These are phyloP conservation scores for Cryptosporidium sp. DNA, from an alignment of 169 alveolate species.

Conservation along the genomic window DNA sequence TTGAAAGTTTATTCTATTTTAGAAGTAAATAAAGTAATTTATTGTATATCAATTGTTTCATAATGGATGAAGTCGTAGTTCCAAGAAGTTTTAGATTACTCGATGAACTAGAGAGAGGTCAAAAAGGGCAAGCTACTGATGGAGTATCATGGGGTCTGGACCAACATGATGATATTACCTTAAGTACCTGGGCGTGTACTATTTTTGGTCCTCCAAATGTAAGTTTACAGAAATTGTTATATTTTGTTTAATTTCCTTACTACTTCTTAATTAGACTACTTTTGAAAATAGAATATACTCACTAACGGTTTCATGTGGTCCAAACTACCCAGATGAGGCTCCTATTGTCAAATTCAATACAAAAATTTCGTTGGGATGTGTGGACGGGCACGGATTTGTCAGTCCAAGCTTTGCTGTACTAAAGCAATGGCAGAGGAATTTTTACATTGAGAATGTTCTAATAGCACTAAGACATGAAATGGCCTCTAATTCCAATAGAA, in stretches of 20 bases:
- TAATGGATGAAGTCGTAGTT: conserved; percentile 85
- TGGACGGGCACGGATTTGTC: conserved; percentile 90
- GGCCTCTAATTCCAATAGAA: conserved; percentile 89
- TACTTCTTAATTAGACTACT: conserved; percentile 85
- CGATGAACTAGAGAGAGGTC: conserved; percentile 97
- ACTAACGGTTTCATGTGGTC: conserved; percentile 92
- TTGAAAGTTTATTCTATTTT: neutral
- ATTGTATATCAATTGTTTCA: neutral
- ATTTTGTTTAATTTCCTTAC: conserved; percentile 5
- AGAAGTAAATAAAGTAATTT: too few species aligned
- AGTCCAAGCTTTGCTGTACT: conserved; percentile 82
- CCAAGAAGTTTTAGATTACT: conserved; percentile 97
- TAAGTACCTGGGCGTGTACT: conserved; percentile 95
- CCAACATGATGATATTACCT: conserved; percentile 93
- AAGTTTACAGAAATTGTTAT: conserved; percentile 21
- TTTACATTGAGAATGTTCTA: conserved; percentile 91
- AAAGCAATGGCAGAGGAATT: conserved; percentile 91
- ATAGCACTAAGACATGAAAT: conserved; percentile 92
- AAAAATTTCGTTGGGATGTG: conserved; percentile 92
- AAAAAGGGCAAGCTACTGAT: conserved; percentile 95
- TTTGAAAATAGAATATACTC: conserved; percentile 95
- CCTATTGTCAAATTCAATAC: conserved; percentile 95
- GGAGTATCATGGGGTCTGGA: conserved; percentile 96
- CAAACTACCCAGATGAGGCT: conserved; percentile 94
- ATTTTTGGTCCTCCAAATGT: conserved; percentile 94